Conservation (phyloP, 768 basidiomycete species). For the Tephrocybe sp. region DNA sequence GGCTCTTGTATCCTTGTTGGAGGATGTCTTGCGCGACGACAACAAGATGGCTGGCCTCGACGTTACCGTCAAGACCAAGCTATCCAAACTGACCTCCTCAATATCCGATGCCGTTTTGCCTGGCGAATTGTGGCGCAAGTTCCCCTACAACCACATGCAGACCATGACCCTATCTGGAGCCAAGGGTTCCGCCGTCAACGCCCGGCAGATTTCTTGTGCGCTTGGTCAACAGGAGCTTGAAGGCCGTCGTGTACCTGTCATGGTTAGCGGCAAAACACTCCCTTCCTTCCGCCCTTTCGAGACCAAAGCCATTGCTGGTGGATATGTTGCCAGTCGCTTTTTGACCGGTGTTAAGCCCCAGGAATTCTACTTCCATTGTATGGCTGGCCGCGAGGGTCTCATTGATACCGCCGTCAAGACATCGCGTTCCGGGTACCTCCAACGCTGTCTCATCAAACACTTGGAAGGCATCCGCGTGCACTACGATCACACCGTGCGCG, state of each 20-base stretch:
- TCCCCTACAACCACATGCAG: slow-evolving; percentile 99
- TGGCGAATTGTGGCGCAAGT: slow-evolving; percentile 82
- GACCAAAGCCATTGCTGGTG: slow-evolving; percentile 97
- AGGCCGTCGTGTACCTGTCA: slow-evolving; percentile 97
- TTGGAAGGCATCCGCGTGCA: slow-evolving; percentile 95
- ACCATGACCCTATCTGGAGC: slow-evolving; percentile 98
- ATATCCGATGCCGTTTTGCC: slow-evolving; percentile 90
- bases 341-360: slow-evolving; percentile 97
- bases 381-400: slow-evolving; percentile 98
- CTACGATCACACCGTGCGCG: slow-evolving; percentile 97
- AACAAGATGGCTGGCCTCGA: slow-evolving; percentile 97
- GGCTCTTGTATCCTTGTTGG: slow-evolving; percentile 67
- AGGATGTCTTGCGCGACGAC: slow-evolving; percentile 93
- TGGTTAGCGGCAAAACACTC: slow-evolving; percentile 98
- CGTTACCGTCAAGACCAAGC: slow-evolving; percentile 83
- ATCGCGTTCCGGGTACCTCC: slow-evolving; percentile 95
- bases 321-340: slow-evolving; percentile 97
- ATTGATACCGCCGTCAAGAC: slow-evolving; percentile 99
- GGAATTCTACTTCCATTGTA: slow-evolving; percentile 99
- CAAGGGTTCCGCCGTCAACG: slow-evolving; percentile 97
- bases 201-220: slow-evolving; percentile 95
- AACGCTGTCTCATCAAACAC: slow-evolving; percentile 98
- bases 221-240: slow-evolving; percentile 98
- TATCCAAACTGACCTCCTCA: slow-evolving; percentile 84
- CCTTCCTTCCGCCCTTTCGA: slow-evolving; percentile 97